Evolutionary conservation across 192 early-diverging fungal species (phyloP).

Genomic region (Dissophora ornata): DNA sequence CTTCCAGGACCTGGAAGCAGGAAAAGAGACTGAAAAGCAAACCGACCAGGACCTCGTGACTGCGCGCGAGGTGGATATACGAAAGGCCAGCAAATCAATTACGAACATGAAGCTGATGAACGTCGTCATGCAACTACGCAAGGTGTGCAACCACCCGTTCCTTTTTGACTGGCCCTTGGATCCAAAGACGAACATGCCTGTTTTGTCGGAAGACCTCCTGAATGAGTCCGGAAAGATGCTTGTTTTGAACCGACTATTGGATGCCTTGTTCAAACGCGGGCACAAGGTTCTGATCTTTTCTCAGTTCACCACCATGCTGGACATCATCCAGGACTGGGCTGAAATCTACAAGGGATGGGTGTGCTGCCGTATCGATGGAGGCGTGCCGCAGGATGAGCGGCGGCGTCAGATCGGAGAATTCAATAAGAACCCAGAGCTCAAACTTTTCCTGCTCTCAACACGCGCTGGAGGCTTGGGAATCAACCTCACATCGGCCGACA

Average conservation of each 20-base stretch:
- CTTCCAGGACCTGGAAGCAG: slow-evolving; percentile 59
- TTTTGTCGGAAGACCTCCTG: slow-evolving; percentile 67
- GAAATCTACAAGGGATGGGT: slow-evolving; percentile 79
- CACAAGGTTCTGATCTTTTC: slow-evolving; percentile 97
- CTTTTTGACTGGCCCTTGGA: slow-evolving; percentile 86
- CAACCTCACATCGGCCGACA: slow-evolving; percentile 96
- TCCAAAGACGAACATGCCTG: slow-evolving; percentile 63
- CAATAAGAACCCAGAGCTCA: slow-evolving; percentile 68
- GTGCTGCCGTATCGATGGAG: slow-evolving; percentile 93
- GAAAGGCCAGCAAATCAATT: slow-evolving; percentile 57
- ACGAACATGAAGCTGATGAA: slow-evolving; percentile 85
- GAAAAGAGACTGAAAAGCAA: slow-evolving; percentile 4
- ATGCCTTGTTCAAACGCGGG: slow-evolving; percentile 77
- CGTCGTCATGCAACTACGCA: slow-evolving; percentile 92
- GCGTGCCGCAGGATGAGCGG: slow-evolving; percentile 83
- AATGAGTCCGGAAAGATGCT: slow-evolving; percentile 89
- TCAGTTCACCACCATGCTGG: slow-evolving; percentile 91
- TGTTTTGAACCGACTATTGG: slow-evolving; percentile 84
- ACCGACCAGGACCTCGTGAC: slow-evolving; percentile 7
- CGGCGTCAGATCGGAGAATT: slow-evolving; percentile 82
- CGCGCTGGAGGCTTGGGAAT: slow-evolving; percentile 97
- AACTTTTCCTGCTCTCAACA: slow-evolving; percentile 93
- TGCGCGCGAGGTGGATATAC: slow-evolving; percentile 28
- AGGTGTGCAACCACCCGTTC: slow-evolving; percentile 97
- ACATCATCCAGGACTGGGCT: slow-evolving; percentile 93